These are phyloP conservation scores for Tulasnella sp. DNA, from an alignment of 768 basidiomycete genomes.

Conservation along the genomic window DNA sequence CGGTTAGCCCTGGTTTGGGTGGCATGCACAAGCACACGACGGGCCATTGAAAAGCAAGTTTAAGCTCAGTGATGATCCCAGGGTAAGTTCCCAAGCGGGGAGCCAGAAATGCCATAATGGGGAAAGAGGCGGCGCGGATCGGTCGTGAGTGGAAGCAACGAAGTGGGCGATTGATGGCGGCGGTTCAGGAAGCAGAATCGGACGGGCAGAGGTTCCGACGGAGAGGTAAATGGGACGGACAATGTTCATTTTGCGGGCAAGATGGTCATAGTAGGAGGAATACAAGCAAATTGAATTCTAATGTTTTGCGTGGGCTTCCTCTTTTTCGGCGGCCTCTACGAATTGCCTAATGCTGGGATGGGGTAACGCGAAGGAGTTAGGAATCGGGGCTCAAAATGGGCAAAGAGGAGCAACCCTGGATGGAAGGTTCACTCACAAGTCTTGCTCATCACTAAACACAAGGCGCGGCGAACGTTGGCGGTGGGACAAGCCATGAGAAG, in stretches of 20 bases:
- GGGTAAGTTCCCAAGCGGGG: too few relatives aligned
- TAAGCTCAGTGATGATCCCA: too few relatives aligned
- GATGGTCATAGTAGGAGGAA: not conserved
- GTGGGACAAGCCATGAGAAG: not conserved
- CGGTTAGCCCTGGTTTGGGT: too few relatives aligned
- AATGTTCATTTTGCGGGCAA: not conserved
- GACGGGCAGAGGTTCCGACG: too few relatives aligned
- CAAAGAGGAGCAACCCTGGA: conserved; percentile 24
- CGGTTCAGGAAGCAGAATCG: too few relatives aligned
- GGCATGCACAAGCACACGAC: too few relatives aligned
- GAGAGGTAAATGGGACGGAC: too few relatives aligned
- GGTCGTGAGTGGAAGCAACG: too few relatives aligned
- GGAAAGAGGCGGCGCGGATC: too few relatives aligned
- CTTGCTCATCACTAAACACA: conserved; percentile 57
- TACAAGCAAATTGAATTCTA: conserved; percentile 2
- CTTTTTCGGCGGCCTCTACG: conserved; percentile 74
- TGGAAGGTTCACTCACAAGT: conserved; percentile 48
- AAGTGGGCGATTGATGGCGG: too few relatives aligned
- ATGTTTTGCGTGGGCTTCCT: conserved; percentile 6
- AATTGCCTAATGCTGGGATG: conserved; percentile 57
- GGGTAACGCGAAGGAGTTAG: not conserved
- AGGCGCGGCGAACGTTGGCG: conserved; percentile 2
- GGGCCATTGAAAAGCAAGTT: too few relatives aligned
- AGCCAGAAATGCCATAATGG: too few relatives aligned
- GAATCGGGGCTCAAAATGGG: not conserved